Conservation (phyloP, 495 filamentous ascomycete species). For the Neurospora africana region DNA sequence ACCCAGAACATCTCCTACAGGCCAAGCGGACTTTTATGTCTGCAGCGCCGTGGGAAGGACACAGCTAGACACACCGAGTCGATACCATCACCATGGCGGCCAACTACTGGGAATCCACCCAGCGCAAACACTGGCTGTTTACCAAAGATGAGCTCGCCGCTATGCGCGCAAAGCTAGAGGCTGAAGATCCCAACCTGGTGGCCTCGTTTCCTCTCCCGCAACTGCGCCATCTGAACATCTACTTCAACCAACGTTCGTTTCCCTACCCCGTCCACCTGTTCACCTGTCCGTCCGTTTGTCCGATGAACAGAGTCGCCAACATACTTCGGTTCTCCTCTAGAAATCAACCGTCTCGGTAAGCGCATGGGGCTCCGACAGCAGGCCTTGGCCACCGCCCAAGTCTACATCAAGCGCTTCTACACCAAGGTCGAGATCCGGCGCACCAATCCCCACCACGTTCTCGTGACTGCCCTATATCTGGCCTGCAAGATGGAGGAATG, state of each 20-base stretch:
- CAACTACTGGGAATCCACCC: conserved; percentile 94
- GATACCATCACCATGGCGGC: conserved; percentile 60
- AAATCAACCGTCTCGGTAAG: conserved; percentile 68
- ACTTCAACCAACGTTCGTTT: conserved; percentile 74
- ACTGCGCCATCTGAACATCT: conserved; percentile 74
- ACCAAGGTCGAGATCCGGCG: conserved; percentile 79
- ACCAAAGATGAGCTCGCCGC: conserved; percentile 65
- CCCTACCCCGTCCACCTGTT: neutral
- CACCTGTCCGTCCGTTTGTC: neutral
- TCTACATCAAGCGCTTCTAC: conserved; percentile 93
- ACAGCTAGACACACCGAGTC: neutral
- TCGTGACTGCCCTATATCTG: conserved; percentile 85
- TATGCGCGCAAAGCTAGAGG: conserved; percentile 60
- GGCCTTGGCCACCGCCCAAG: conserved; percentile 85
- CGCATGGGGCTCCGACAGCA: conserved; percentile 80
- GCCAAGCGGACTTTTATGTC: neutral
- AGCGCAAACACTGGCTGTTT: conserved; percentile 84
- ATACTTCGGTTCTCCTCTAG: conserved; percentile 28
- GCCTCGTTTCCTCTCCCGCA: conserved; percentile 75
- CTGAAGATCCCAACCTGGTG: conserved; percentile 58
- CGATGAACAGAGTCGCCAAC: neutral
- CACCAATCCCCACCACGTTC: conserved; percentile 87
- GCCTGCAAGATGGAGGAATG: conserved; percentile 99
- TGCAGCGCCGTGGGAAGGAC: neutral
- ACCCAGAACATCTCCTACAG: neutral